Percentiles rank a stretch among this genome's conserved stretches.
These are phyloP conservation scores for Ceratocystis eucalypticola DNA, from an alignment of 2,329 filamentous ascomycete species.

Conservation along the genomic window DNA sequence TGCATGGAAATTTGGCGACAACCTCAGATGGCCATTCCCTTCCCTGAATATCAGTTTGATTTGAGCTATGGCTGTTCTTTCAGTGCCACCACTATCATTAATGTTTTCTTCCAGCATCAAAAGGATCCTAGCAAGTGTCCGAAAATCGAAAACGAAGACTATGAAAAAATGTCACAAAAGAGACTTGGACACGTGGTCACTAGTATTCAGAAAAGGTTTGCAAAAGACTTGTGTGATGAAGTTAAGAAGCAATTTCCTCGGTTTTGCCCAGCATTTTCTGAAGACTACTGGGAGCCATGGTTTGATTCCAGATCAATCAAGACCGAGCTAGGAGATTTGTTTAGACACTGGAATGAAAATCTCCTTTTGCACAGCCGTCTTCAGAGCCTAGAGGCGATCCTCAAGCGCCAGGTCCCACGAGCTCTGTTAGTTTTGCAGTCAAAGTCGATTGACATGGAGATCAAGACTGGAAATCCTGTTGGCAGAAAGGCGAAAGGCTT, in stretches of 20 bases:
- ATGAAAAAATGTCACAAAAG: not conserved
- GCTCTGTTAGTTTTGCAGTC: not conserved
- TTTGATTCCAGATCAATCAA: not conserved
- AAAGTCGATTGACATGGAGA: not conserved
- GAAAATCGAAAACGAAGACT: not conserved
- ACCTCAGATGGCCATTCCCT: not conserved
- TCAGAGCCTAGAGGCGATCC: not conserved
- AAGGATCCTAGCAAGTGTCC: not conserved
- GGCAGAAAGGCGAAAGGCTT: not conserved
- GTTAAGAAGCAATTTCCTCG: not conserved
- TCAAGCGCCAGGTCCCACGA: not conserved
- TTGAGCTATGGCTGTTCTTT: not conserved
- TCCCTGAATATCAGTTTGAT: not conserved
- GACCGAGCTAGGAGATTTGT: no score
- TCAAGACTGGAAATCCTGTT: not conserved
- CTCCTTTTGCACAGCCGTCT: not conserved
- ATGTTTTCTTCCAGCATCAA: not conserved
- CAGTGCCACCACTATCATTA: not conserved
- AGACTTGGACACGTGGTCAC: not conserved
- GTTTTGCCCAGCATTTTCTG: not conserved
- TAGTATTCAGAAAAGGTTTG: not conserved
- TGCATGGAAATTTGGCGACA: slow-evolving; percentile 2
- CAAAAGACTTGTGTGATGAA: not conserved
- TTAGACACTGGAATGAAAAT: not conserved
- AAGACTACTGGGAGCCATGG: not conserved